A percentile compares a stretch with the other conserved stretches of the same genome.
Conservation (phyloP, 805 yeast species). For the Lipomyces oligophaga region DNA sequence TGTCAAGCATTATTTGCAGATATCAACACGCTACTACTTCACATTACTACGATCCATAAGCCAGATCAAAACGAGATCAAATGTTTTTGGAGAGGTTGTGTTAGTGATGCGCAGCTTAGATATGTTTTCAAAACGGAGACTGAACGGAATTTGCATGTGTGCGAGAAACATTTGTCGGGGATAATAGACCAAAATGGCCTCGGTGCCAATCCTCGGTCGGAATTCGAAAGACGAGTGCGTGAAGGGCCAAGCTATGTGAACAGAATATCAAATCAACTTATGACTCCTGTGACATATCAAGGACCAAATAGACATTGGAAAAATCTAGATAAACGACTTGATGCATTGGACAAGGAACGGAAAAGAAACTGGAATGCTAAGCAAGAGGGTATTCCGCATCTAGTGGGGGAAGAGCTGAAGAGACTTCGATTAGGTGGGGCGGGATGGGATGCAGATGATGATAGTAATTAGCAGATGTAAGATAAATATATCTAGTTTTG, state of each 20-base stretch:
- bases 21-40: too few species aligned
- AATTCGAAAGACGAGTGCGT: too few species aligned
- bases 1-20: too few species aligned
- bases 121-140: neutral
- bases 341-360: neutral
- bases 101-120: too few species aligned
- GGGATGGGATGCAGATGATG: constrained; percentile 15
- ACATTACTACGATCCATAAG: too few species aligned
- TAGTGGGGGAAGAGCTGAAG: neutral
- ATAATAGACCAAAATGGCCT: constrained; percentile 1
- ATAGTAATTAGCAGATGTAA: constrained; percentile 1
- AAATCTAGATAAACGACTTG: neutral
- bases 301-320: neutral
- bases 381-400: neutral
- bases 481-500: too few species aligned
- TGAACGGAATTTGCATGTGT: constrained; percentile 4
- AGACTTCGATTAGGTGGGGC: constrained; percentile 7
- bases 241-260: too few species aligned
- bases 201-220: constrained; percentile 9
- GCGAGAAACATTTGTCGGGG: constrained; percentile 3
- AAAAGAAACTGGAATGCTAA: too few species aligned
- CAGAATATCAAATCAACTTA: too few species aligned
- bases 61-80: too few species aligned
- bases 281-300: constrained; percentile 14
- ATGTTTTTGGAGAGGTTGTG: too few species aligned